Conservation (phyloP, 805 yeast species). For the Saccharomyces mikatae region DNA sequence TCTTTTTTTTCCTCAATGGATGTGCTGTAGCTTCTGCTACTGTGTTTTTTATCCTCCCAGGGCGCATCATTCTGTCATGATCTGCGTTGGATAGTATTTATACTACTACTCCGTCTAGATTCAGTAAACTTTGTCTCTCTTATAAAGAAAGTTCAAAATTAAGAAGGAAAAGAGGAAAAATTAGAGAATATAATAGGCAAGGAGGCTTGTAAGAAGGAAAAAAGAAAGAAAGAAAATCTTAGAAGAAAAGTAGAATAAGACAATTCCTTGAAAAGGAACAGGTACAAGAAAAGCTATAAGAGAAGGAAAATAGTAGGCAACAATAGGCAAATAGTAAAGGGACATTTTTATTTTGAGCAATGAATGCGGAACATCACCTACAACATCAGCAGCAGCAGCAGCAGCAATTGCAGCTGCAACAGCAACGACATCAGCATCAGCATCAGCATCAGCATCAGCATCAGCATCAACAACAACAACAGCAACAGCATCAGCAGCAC, state of each 20-base stretch:
- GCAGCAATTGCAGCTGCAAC: too few species aligned
- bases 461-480: constrained; percentile 4
- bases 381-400: constrained; percentile 4
- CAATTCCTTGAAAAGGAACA: not conserved
- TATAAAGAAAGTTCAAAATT: not conserved
- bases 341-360: not conserved
- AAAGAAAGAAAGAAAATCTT: not conserved
- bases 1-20: not conserved
- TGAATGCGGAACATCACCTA: not conserved
- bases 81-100: not conserved
- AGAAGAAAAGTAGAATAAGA: not conserved
- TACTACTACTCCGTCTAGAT: not conserved
- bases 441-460: not conserved
- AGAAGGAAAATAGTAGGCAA: constrained; percentile 1
- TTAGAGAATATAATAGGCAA: not conserved
- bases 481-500: constrained; percentile 1
- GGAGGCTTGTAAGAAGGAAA: not conserved
- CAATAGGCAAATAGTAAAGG: constrained; percentile 1
- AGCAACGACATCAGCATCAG: not conserved
- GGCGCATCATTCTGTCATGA: not conserved
- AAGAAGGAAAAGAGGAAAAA: not conserved
- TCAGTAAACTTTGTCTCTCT: not conserved
- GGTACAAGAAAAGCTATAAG: constrained; percentile 2
- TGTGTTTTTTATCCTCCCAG: not conserved
- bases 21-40: not conserved